Percentiles rank a stretch among this genome's conserved stretches.
phyloP scores from a whole-genome alignment of 179 eudicot species.

The Sideroxylon spinosum region DNA sequence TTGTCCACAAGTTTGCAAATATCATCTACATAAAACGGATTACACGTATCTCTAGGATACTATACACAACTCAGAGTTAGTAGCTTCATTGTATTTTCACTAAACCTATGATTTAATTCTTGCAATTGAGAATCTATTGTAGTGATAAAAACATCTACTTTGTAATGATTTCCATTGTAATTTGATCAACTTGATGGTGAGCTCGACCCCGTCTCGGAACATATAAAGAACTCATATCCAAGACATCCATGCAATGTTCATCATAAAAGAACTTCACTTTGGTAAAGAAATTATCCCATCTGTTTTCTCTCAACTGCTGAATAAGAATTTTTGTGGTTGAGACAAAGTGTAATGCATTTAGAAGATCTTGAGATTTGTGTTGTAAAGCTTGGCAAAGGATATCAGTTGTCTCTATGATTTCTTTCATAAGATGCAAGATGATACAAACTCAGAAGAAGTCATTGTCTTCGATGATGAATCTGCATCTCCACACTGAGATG shows the following conservation, averaged over 20 bases:
- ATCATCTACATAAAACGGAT: no score
- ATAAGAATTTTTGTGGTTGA: background rate
- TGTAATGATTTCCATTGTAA: background rate
- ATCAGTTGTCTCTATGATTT: background rate
- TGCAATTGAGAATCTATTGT: conserved; percentile 3
- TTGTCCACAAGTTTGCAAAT: no score
- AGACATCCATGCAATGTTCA: background rate
- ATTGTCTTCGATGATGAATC: no score
- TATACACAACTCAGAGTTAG: background rate
- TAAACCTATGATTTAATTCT: background rate
- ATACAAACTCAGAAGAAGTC: background rate
- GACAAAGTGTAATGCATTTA: background rate
- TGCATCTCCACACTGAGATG: background rate
- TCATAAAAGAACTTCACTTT: conserved; percentile 8
- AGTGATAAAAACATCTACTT: background rate
- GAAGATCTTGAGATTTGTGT: background rate
- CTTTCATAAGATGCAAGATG: conserved; percentile 5
- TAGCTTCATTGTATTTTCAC: background rate
- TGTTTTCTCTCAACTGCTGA: background rate
- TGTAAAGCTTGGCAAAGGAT: background rate
- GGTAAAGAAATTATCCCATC: background rate
- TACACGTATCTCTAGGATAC: no score
- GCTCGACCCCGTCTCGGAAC: background rate
- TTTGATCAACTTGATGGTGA: background rate
- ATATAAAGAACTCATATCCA: background rate